Base-by-base conservation (phyloP, 2,329 filamentous ascomycete genomes). In the Aspergillus fijiensis region DNA sequence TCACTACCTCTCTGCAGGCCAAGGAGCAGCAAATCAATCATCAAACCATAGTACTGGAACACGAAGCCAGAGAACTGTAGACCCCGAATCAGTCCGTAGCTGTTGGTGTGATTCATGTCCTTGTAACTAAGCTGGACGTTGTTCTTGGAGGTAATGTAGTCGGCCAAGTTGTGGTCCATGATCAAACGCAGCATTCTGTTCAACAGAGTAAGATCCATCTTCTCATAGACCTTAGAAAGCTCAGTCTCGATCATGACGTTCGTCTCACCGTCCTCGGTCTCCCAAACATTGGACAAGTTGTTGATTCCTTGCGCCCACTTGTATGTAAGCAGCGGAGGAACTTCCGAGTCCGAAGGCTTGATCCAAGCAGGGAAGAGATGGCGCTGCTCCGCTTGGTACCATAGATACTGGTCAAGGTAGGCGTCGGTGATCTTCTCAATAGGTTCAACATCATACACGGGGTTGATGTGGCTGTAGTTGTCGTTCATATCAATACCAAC, bases 301-400 rank as follows among this genome's bases (percentile, higher is more conserved):
- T 99, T 99, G 82, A 99, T 98, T 54, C 95, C 95, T 75, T 99
- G 96, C 1, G 95, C 93, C 96, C 96, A 99, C 77, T 99, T 99
- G 83, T 99, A 99, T 0, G 91, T 91, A 61, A 99, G 80, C 16
- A 99, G 81, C 27, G 95, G 95, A 2, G 96, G 95, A 0, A 99
- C 95, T 76, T 99, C 96, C 0, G 94, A 96, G 74, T 99, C 95
- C 0, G 95, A 98, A 7, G 95, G 95, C 81, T 99, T 99, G 80
- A 99, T 97, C 95, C 95, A 99, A 19, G 92, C 90, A 2, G 95
- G 95, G 83, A 99, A 99, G 49, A 99, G 83, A 74, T 98, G 93
- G 56, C 95, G 88, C 76, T 98, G 94, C 70, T 99, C 95, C 48
- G 96, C 95, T 77, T 99, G 95, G 73, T 99, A 99, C 95, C 96